phyloP scores from a whole-genome alignment of 1,284 basidiomycete species.

The Pascua sp. region DNA sequence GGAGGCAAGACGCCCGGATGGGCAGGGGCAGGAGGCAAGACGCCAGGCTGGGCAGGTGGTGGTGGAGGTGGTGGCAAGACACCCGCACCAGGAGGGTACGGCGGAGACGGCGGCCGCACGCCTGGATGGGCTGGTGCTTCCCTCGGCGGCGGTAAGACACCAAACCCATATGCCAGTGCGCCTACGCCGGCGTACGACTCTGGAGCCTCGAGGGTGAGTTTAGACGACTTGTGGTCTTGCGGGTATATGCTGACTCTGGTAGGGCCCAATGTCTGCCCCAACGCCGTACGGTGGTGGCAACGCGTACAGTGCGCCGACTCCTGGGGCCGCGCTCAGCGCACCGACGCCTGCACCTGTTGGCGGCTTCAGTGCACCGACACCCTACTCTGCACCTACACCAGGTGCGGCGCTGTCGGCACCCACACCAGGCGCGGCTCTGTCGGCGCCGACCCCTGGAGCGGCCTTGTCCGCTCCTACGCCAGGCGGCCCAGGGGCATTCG shows the following conservation, averaged over 20 bases:
- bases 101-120: constrained; percentile 43
- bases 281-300: constrained; percentile 52
- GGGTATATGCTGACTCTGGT: neutral
- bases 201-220: too few species aligned
- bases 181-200: constrained; percentile 25
- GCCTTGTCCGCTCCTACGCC: constrained; percentile 17
- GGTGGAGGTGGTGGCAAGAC: constrained; percentile 42
- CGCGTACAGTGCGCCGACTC: constrained; percentile 39
- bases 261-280: constrained; percentile 46
- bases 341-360: constrained; percentile 52
- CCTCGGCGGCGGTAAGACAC: constrained; percentile 51
- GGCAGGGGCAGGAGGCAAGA: constrained; percentile 38
- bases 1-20: constrained; percentile 32
- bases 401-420: constrained; percentile 44
- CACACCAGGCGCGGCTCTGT: constrained; percentile 48
- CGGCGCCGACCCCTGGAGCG: constrained; percentile 44
- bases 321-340: constrained; percentile 40
- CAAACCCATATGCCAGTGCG: constrained; percentile 57
- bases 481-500: constrained; percentile 15
- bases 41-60: constrained; percentile 58
- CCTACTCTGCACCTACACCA: constrained; percentile 51
- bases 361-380: constrained; percentile 48
- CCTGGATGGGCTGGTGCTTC: constrained; percentile 40
- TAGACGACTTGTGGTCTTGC: too few species aligned
- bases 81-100: constrained; percentile 26